These are phyloP conservation scores for Talaromyces liani DNA, from an alignment of 495 filamentous ascomycete genomes.

Conservation along the genomic window DNA sequence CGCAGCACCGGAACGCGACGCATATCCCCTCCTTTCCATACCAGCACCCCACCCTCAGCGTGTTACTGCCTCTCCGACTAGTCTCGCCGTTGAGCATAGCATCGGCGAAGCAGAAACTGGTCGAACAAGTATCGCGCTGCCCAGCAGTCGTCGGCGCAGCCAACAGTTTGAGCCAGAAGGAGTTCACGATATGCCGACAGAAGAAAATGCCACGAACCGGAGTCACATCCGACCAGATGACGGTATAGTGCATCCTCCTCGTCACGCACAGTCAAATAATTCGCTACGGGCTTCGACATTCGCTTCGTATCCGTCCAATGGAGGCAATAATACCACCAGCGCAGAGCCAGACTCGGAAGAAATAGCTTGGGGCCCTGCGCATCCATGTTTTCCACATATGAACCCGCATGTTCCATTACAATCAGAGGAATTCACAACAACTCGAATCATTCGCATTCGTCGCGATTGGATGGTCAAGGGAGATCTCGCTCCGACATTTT, in stretches of 20 bases:
- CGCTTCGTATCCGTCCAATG: constrained; percentile 11
- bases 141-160: constrained; percentile 44
- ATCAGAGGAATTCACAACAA: constrained; percentile 64
- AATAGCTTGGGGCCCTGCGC: constrained; percentile 72
- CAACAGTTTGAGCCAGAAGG: constrained; percentile 28
- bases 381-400: constrained; percentile 86
- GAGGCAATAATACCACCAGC: constrained; percentile 37
- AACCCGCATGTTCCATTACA: constrained; percentile 83
- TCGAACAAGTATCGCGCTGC: constrained; percentile 61
- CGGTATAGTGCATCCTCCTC: constrained; percentile 15
- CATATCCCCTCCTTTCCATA: constrained; percentile 61
- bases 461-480: constrained; percentile 86
- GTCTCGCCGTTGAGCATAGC: constrained; percentile 59
- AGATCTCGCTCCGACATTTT: constrained; percentile 88
- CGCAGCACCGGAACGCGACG: constrained; percentile 35
- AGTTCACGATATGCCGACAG: constrained; percentile 37
- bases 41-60: constrained; percentile 58
- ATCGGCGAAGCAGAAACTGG: constrained; percentile 47
- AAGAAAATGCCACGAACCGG: constrained; percentile 19
- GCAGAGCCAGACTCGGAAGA: constrained; percentile 48
- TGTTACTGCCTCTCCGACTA: constrained; percentile 45
- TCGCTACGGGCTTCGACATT: constrained; percentile 27
- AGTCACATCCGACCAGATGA: constrained; percentile 24
- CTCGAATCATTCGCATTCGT: constrained; percentile 82
- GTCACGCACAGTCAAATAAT: constrained; percentile 33